These are phyloP conservation scores for Mycena rosella DNA, from an alignment of 768 basidiomycete species.

Conservation along the genomic window DNA sequence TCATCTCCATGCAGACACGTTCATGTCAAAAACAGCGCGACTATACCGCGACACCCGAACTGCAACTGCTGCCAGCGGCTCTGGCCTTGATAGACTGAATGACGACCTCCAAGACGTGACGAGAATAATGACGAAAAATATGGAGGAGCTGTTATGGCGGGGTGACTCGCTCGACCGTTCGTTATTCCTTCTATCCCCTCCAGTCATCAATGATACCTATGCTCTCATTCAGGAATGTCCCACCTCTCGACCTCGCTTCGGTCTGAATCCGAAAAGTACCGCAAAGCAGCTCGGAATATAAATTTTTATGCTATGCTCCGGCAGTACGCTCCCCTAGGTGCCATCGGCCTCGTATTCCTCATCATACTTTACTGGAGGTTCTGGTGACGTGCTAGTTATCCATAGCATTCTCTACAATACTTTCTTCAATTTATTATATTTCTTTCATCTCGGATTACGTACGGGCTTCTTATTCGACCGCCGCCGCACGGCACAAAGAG, in stretches of 20 bases:
- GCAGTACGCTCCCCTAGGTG: constrained; percentile 95
- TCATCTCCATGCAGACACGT: constrained; percentile 77
- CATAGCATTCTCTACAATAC: constrained; percentile 20
- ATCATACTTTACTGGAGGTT: constrained; percentile 87
- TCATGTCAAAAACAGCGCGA: constrained; percentile 98
- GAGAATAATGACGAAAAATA: constrained; percentile 99
- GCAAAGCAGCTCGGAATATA: constrained; percentile 94
- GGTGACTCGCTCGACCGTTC: constrained; percentile 96
- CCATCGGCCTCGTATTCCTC: constrained; percentile 82
- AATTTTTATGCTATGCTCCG: constrained; percentile 94
- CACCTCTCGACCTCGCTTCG: constrained; percentile 94
- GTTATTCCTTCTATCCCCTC: constrained; percentile 46
- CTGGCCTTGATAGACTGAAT: constrained; percentile 88
- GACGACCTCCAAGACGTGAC: constrained; percentile 98
- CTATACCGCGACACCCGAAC: constrained; percentile 95
- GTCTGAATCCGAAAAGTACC: constrained; percentile 97
- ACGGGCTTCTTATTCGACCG: constrained; percentile 4
- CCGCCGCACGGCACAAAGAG: constrained; percentile 2
- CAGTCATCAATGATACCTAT: constrained; percentile 16
- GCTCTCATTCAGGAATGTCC: constrained; percentile 84
- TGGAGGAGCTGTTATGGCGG: constrained; percentile 99
- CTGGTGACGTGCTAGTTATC: constrained; percentile 49
- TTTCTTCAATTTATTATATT: constrained; percentile 25
- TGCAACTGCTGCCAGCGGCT: constrained; percentile 73
- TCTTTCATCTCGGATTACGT: constrained; percentile 18